A percentile compares a stretch with the other conserved stretches of the same genome.
These are phyloP conservation scores for Agastache rugosa DNA, from an alignment of 257 asterid genomes.

Conservation along the genomic window DNA sequence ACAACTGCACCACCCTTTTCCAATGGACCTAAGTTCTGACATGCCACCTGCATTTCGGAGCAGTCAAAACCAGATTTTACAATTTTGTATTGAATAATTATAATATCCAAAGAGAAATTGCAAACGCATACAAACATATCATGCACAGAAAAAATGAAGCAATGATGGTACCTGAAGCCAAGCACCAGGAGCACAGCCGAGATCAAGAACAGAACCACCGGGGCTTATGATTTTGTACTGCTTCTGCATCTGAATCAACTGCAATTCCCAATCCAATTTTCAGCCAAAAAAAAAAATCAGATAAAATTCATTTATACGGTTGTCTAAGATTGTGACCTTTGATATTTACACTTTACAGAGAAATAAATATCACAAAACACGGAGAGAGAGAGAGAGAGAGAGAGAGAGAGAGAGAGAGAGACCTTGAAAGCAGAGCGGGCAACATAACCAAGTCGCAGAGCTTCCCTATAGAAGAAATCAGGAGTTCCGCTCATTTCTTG, in stretches of 20 bases:
- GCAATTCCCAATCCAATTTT: conserved; percentile 40
- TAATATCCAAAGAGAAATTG: neutral
- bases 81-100: neutral
- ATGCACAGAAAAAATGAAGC: neutral
- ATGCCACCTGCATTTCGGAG: conserved; percentile 65
- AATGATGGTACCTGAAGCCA: conserved; percentile 80
- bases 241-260: conserved; percentile 89
- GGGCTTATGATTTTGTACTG: conserved; percentile 72
- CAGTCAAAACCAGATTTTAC: conserved; percentile 10
- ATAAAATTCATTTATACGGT: neutral
- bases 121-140: neutral
- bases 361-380: too few relatives aligned
- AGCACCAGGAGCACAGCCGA: conserved; percentile 98
- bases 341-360: too few relatives aligned
- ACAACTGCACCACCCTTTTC: conserved; percentile 76
- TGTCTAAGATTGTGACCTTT: too few relatives aligned
- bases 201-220: conserved; percentile 85
- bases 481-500: conserved; percentile 64
- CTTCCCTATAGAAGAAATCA: conserved; percentile 91
- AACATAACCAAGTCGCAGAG: conserved; percentile 92
- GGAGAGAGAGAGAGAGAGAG: conserved; percentile 37
- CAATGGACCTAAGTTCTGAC: conserved; percentile 80
- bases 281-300: neutral
- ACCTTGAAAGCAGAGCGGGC: conserved; percentile 99
- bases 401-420: conserved; percentile 27